Evolutionary conservation across 768 basidiomycete genomes (phyloP).

Genomic region (Amanita rimosa): DNA sequence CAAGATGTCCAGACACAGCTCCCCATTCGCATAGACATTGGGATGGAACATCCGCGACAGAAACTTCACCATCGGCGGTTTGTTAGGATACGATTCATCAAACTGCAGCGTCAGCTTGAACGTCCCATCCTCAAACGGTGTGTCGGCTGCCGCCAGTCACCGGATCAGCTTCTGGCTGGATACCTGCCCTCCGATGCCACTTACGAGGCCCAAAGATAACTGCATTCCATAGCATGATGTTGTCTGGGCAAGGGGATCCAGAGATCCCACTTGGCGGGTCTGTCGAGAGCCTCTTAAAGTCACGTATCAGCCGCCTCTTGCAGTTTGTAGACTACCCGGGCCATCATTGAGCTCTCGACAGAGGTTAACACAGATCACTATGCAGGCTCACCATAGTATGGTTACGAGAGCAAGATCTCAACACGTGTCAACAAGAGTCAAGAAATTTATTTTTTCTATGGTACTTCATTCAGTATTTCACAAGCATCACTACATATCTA

Average conservation of each 20-base stretch:
- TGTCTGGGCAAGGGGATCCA: slow-evolving; percentile 94
- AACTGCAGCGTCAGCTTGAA: slow-evolving; percentile 95
- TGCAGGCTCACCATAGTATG: slow-evolving; percentile 3
- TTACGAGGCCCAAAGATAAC: slow-evolving; percentile 97
- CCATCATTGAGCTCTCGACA: not conserved
- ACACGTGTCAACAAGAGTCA: not conserved
- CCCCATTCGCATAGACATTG: slow-evolving; percentile 97
- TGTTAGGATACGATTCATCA: slow-evolving; percentile 98
- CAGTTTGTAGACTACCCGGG: slow-evolving; percentile 79
- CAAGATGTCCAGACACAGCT: slow-evolving; percentile 95
- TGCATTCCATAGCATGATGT: slow-evolving; percentile 99
- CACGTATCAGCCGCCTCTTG: slow-evolving; percentile 90
- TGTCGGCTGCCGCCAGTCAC: slow-evolving; percentile 56
- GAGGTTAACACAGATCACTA: not conserved
- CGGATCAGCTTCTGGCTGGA: not conserved
- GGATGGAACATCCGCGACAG: slow-evolving; percentile 98
- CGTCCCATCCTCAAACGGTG: slow-evolving; percentile 98
- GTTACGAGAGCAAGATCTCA: not conserved
- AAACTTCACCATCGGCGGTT: slow-evolving; percentile 96
- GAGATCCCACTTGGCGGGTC: slow-evolving; percentile 96
- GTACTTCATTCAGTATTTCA: not conserved
- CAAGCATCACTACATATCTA: not conserved
- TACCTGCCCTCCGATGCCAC: slow-evolving; percentile 15
- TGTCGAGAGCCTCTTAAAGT: slow-evolving; percentile 91
- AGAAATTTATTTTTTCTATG: not conserved